phyloP scores from a whole-genome alignment of 2,329 filamentous ascomycete genomes.

The Seiridium unicorne region DNA sequence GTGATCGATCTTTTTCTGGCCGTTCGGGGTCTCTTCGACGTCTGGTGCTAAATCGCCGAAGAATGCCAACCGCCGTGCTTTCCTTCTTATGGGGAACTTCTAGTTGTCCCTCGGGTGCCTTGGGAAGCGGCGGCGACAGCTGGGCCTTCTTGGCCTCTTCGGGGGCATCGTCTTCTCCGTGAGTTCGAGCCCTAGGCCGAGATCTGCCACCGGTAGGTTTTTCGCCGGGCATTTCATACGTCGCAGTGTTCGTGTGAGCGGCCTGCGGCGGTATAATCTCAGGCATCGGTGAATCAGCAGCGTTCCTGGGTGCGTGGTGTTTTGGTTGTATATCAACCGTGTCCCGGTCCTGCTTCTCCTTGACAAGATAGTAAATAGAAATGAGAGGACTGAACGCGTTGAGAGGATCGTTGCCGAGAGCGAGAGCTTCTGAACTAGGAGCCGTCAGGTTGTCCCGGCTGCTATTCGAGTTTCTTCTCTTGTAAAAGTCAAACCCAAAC shows the following conservation, averaged over 20 bases:
- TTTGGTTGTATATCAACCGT: slow-evolving; percentile 34
- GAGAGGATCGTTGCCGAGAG: slow-evolving; percentile 79
- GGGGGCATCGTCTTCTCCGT: slow-evolving; percentile 87
- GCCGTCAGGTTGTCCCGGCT: slow-evolving; percentile 84
- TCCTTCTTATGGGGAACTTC: slow-evolving; percentile 75
- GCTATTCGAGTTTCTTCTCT: slow-evolving; percentile 82
- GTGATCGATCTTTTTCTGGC: slow-evolving; percentile 62
- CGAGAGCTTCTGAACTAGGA: slow-evolving; percentile 82
- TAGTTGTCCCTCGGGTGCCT: slow-evolving; percentile 49
- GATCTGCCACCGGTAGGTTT: slow-evolving; percentile 81
- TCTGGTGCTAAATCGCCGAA: slow-evolving; percentile 89
- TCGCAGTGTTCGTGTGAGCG: slow-evolving; percentile 81
- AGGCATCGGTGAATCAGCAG: slow-evolving; percentile 54
- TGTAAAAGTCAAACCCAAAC: slow-evolving; percentile 95
- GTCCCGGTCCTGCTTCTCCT: slow-evolving; percentile 88
- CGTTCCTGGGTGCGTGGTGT: slow-evolving; percentile 32
- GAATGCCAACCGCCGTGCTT: slow-evolving; percentile 77
- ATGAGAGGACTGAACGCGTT: slow-evolving; percentile 92
- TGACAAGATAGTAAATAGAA: slow-evolving; percentile 94
- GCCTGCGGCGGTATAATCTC: slow-evolving; percentile 80
- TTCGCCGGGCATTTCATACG: slow-evolving; percentile 88
- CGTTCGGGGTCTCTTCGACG: slow-evolving; percentile 67
- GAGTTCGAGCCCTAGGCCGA: slow-evolving; percentile 82
- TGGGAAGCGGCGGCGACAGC: slow-evolving; percentile 38
- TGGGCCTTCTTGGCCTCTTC: slow-evolving; percentile 70